Conservation (phyloP, 768 basidiomycete species). For the Hygrophoropsis aurantiaca region DNA sequence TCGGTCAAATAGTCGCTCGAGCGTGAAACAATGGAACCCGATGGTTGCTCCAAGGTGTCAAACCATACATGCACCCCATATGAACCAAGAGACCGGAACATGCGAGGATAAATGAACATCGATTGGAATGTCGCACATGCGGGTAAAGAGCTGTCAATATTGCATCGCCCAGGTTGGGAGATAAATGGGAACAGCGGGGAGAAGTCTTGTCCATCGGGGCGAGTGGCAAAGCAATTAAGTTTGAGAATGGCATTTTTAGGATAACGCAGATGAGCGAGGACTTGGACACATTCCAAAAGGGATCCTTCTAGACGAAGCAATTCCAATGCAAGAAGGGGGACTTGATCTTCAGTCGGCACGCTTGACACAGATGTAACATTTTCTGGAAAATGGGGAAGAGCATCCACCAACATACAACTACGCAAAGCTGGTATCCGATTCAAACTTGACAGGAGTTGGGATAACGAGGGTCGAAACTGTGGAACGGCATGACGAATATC, state of each 20-base stretch:
- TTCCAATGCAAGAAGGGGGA: neutral
- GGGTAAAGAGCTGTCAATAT: no score
- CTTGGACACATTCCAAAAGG: neutral
- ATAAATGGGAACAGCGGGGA: neutral
- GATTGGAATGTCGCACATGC: no score
- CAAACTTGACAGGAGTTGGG: slow-evolving; percentile 30
- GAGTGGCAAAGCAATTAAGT: neutral
- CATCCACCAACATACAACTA: slow-evolving; percentile 29
- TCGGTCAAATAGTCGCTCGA: no score
- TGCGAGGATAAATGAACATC: no score
- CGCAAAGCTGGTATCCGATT: slow-evolving; percentile 30
- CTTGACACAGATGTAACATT: no score
- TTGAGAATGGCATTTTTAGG: neutral
- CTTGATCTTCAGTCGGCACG: neutral
- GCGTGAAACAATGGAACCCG: no score
- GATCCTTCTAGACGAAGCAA: neutral
- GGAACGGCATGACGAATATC: slow-evolving; percentile 25
- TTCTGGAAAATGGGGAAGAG: slow-evolving; percentile 19
- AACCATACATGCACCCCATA: no score
- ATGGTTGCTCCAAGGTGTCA: no score
- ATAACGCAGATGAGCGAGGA: neutral
- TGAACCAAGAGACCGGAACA: no score
- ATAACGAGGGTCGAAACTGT: slow-evolving; percentile 22
- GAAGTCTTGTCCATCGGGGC: neutral
- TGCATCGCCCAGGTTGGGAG: no score